These are phyloP conservation scores for Thelonectria discophora DNA, from an alignment of 2,329 filamentous ascomycete species.

Conservation along the genomic window DNA sequence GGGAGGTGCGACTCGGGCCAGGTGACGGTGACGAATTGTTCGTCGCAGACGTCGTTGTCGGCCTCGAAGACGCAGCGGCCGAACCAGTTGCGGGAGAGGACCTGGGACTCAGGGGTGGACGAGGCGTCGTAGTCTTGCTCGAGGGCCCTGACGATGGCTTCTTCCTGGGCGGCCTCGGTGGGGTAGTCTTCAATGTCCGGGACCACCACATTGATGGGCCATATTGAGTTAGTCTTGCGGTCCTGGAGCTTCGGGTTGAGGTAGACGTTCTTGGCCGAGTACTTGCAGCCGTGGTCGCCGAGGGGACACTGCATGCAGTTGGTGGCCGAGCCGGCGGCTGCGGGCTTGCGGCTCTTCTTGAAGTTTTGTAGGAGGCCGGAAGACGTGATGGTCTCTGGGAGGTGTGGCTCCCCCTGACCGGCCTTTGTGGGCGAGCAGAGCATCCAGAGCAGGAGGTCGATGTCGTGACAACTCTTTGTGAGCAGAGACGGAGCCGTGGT, in stretches of 20 bases:
- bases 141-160: conserved; percentile 55
- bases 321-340: conserved; percentile 76
- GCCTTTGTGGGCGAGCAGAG: conserved; percentile 73
- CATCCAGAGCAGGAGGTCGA: conserved; percentile 92
- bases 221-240: conserved; percentile 73
- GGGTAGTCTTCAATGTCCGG: conserved; percentile 88
- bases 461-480: conserved; percentile 96
- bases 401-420: conserved; percentile 65
- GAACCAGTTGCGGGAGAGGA: conserved; percentile 74
- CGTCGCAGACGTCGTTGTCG: conserved; percentile 93
- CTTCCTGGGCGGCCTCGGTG: conserved; percentile 49
- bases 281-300: conserved; percentile 78
- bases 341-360: conserved; percentile 77
- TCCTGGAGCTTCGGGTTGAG: conserved; percentile 69
- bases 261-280: conserved; percentile 87
- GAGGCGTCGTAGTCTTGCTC: conserved; percentile 62
- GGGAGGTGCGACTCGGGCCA: conserved; percentile 78
- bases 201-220: conserved; percentile 90
- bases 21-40: conserved; percentile 86
- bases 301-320: conserved; percentile 82
- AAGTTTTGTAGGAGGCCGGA: conserved; percentile 82
- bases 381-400: conserved; percentile 80
- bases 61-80: conserved; percentile 95
- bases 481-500: conserved; percentile 82
- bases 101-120: conserved; percentile 56